Base-by-base conservation (phyloP, 202 grass and related monocot genomes). In the Elaeis oleifera region DNA sequence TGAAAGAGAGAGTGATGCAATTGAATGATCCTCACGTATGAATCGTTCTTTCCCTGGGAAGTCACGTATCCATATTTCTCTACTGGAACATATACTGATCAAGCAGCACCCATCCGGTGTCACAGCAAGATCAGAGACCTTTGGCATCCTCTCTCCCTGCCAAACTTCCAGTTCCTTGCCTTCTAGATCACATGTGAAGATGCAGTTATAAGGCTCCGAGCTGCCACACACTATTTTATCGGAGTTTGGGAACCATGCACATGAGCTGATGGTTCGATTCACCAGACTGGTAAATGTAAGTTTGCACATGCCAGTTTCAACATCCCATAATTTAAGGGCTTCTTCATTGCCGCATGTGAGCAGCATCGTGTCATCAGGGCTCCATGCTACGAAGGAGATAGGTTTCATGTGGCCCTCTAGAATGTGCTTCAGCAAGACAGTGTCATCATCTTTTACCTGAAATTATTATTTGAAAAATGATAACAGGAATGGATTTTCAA, bases 71-170 rank as follows among this genome's bases (percentile, higher is more conserved):
- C 84, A 91, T 49, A 97, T 91, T 68, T 85, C 77, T 1, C 75
- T 78, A 53, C 68, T 66, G 6, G 79, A 76, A 69, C 81, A 91
- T 77, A 81, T 81, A 59, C 87, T 86, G 54, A 95, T 87, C 39
- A 97, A 57, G 74, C 82, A 78, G 21, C 48, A 55, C 3, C 88
- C 84, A 74, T 90, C 84, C 81, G 81, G 84, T 64, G 92, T 89
- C 54, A 97, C 83, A 71, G 71, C 79, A 51, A 97, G 69, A 76
- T 91, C 84, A 77, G 60, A 81, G 39, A 91, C 79, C 81, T 97
- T 97, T 60, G 88, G 92, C 69, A 97, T 97, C 86, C 92, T 86
- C 70, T 78, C 88, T 54, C 92, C 92, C 22, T 81, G 84, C 92
- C 92, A 97, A 27, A 68, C 75, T 76, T 91, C 74, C 26, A 97